phyloP scores from a whole-genome alignment of 352 stramenopile species.

The Elongisporangium anandrum region DNA sequence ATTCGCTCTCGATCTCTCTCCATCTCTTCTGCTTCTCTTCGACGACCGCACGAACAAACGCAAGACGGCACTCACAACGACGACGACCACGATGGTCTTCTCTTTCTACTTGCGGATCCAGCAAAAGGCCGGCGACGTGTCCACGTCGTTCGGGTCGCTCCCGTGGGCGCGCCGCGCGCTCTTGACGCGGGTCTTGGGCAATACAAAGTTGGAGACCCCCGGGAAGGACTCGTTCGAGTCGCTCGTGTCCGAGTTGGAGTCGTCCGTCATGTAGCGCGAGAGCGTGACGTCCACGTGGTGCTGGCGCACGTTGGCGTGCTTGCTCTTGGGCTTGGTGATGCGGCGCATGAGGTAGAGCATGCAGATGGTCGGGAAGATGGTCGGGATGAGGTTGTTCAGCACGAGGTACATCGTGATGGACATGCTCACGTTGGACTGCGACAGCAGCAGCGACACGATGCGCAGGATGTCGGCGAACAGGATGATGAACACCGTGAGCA shows the following conservation, averaged over 20 bases:
- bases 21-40: conserved; percentile 3
- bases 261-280: conserved; percentile 3
- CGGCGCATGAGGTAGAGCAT: conserved; percentile 88
- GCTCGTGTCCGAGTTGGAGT: conserved; percentile 13
- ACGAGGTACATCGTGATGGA: conserved; percentile 67
- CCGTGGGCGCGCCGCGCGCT: background rate
- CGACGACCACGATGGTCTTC: background rate
- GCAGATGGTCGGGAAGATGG: conserved; percentile 85
- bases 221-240: conserved; percentile 10
- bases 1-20: conserved; percentile 1
- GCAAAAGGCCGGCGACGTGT: conserved; percentile 18
- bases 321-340: conserved; percentile 16
- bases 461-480: conserved; percentile 68
- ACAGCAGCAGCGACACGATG: conserved; percentile 54
- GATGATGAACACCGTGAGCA: conserved; percentile 80
- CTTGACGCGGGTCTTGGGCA: background rate
- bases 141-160: background rate
- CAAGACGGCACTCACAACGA: conserved; percentile 1
- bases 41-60: conserved; percentile 8
- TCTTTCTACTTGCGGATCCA: conserved; percentile 31
- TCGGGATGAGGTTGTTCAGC: conserved; percentile 71
- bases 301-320: conserved; percentile 10
- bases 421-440: conserved; percentile 41
- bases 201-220: background rate
- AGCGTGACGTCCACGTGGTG: conserved; percentile 15